Percentiles rank a stretch among this genome's conserved stretches.
Evolutionary conservation across 768 basidiomycete species (phyloP).

Genomic region (Auricularia auricula-judae): DNA sequence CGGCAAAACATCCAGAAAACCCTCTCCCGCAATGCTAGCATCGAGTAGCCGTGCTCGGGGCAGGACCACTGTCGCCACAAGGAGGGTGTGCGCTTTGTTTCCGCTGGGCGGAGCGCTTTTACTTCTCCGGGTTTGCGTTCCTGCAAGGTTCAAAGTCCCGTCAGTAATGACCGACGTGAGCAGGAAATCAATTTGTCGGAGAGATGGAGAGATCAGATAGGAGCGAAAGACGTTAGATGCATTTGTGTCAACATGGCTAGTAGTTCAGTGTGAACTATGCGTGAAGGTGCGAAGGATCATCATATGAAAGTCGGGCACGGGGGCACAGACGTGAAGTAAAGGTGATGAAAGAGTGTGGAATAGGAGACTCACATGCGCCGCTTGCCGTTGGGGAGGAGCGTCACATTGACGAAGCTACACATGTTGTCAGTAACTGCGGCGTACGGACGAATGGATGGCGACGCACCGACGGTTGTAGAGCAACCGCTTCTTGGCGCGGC

Average conservation of each 20-base stretch:
- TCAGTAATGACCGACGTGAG: conserved; percentile 4
- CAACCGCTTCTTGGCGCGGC: conserved; percentile 94
- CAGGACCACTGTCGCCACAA: not conserved
- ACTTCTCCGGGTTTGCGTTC: conserved; percentile 61
- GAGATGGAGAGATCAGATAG: conserved; percentile 65
- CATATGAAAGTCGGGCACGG: conserved; percentile 6
- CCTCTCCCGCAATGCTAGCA: not conserved
- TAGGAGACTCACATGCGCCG: conserved; percentile 77
- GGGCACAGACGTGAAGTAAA: not conserved
- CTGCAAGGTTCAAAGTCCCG: conserved; percentile 24
- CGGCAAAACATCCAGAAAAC: not conserved
- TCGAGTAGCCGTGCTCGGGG: not conserved
- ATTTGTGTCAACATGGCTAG: conserved; percentile 66
- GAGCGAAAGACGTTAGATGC: conserved; percentile 98
- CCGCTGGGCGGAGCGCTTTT: conserved; percentile 14
- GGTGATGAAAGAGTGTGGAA: conserved; percentile 1
- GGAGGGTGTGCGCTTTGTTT: not conserved
- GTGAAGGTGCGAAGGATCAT: conserved; percentile 29
- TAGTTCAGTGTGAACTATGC: conserved; percentile 97
- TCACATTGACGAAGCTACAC: conserved; percentile 84
- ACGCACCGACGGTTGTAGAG: conserved; percentile 87
- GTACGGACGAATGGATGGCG: not conserved
- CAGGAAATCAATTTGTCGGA: not conserved
- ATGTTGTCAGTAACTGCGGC: conserved; percentile 4
- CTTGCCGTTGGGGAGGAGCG: conserved; percentile 82